Evolutionary conservation across 2,329 filamentous ascomycete species (phyloP).

Genomic region (Colletotrichum sidae): DNA sequence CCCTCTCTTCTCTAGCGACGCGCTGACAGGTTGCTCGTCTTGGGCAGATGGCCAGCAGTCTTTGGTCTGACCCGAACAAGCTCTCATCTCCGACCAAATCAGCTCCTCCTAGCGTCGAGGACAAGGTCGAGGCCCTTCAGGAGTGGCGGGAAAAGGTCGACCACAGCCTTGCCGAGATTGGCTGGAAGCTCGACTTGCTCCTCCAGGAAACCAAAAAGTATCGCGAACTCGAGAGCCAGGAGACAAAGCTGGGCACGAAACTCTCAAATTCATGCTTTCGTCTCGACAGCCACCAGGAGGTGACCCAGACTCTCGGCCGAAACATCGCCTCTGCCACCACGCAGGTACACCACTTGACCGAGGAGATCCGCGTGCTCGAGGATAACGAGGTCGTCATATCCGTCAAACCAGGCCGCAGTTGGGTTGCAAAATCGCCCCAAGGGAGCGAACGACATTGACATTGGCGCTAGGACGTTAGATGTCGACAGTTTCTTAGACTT

Average conservation of each 20-base stretch:
- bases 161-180: conserved; percentile 4
- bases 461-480: too few relatives aligned
- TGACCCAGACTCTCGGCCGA: background rate
- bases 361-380: conserved; percentile 1
- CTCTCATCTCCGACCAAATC: background rate
- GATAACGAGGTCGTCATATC: conserved; percentile 25
- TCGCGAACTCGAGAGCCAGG: conserved; percentile 17
- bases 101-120: background rate
- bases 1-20: background rate
- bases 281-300: conserved; percentile 17
- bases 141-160: conserved; percentile 15
- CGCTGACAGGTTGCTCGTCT: background rate
- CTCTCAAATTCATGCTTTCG: conserved; percentile 16
- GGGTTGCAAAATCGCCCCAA: background rate
- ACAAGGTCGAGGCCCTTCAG: conserved; percentile 7
- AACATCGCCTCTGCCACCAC: conserved; percentile 1
- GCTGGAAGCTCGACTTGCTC: conserved; percentile 16
- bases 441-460: background rate
- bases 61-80: background rate
- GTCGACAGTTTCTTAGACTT: too few relatives aligned
- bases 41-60: background rate
- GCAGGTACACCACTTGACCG: conserved; percentile 10
- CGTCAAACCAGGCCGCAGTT: conserved; percentile 13
- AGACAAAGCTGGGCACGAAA: conserved; percentile 18
- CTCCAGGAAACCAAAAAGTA: conserved; percentile 18